Evolutionary conservation across 257 asterid genomes (phyloP), one percentile per base, ranked within the genome.

Genomic region (Paraleonurus japonicus): DNA sequence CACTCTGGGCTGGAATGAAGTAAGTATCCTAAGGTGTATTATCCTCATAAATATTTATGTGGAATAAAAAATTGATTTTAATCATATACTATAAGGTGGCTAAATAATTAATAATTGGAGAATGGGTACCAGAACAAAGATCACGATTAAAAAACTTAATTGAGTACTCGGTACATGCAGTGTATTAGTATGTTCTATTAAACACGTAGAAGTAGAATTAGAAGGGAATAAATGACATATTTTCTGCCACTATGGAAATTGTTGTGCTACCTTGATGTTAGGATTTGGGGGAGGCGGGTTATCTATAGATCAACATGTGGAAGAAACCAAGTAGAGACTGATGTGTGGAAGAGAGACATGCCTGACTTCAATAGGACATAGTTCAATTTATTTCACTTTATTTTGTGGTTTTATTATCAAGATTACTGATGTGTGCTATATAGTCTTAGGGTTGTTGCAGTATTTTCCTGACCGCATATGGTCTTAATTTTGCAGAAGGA

Each of bases 1-100:
- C 35, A 88, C 96, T 55, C 79, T 92, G 54, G 97, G 98, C 32
- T 90, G 98, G 98, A 87, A 92, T 65, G 98, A 92, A 82, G 98
- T 92, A 83, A 83, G 94, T 76, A 58, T 61, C 59, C 50, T 51
- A 69, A 69, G 60, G 55, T 45, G 45, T 75, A 27, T 61, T 69
- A 37, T 35, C 61, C 33, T 43, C 26, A 7, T 65, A 22, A 57
- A 57, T 57, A n/a, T 24, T 24, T 24, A n/a, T 57, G 33, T 24
- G 37, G 63, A 57, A 57, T 5, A 57, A 12, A n/a, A 7, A 57
- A 26, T 7, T 22, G 63, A 57, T 57, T 57, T 24, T 57, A 5
- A 26, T 57, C 19, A 12, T 60, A 28, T 5, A 60, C 20, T 23
- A 60, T 28, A 58, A 26, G 22, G 23, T 60, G 65, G 65, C 15